Evolutionary conservation across 768 basidiomycete species (phyloP).

Genomic region (Tylopilus balloui): DNA sequence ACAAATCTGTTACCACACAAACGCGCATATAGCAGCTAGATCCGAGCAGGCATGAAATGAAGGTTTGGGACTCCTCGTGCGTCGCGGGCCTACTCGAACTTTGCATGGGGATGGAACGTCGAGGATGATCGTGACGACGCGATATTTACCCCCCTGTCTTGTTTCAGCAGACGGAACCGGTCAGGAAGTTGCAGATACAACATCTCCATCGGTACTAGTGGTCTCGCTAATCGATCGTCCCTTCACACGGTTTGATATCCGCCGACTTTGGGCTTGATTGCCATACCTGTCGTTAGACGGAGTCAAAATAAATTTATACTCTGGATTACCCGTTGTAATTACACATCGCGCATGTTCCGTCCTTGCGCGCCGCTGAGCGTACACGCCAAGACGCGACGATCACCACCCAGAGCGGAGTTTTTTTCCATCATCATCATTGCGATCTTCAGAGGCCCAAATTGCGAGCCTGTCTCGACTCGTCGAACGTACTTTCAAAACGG

Average conservation of each 20-base stretch:
- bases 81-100: no score
- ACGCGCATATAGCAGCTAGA: no score
- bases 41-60: no score
- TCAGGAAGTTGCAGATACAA: neutral
- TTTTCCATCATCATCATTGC: neutral
- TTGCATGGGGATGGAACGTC: no score
- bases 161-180: neutral
- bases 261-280: neutral
- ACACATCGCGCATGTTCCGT: no score
- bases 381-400: neutral
- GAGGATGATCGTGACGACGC: no score
- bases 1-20: no score
- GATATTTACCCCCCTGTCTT: no score
- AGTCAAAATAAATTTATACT: no score
- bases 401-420: neutral
- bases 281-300: no score
- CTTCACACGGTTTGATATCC: neutral
- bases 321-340: neutral
- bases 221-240: neutral
- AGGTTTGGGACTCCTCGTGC: neutral
- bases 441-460: neutral
- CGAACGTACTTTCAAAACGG: conserved; percentile 1
- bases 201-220: neutral
- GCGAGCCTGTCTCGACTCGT: neutral
- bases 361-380: no score